Evolutionary conservation across 305 asterid genomes (phyloP), one percentile per base, ranked within the genome.

Genomic region (Fraxinus baroniana): DNA sequence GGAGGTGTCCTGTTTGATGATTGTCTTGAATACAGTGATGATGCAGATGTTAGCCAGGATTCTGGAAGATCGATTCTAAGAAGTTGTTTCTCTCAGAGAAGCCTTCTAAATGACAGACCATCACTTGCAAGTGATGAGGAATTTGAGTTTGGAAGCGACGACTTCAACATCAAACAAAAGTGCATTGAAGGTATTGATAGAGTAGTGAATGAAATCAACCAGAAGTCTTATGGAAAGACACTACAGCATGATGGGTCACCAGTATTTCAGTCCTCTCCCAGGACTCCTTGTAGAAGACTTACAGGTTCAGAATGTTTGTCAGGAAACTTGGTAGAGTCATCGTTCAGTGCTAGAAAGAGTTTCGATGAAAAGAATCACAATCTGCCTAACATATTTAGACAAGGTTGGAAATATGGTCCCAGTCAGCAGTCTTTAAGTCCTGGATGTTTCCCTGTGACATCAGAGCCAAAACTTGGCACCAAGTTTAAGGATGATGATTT

Each of bases 51-150:
- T 73, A 64, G 41, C 33, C 76, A 84, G 86, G 90, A 87, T 41
- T 75, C 77, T 3, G 77, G 73, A 84, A 90, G 82, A 85, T 86
- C 93, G 77, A 83, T 86, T 86, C 85, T 91, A 37, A 83, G 86
- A 84, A 84, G 88, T 88, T 90, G 90, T 87, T 91, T 87, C 78
- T 84, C 77, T 79, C 87, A 72, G 78, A 89, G 83, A 87, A 79
- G 83, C 87, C 85, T 88, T 81, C 78, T 77, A 82, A 86, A 49
- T 75, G 85, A 86, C 72, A 89, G 64, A 83, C 81, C 84, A 70
- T 78, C 90, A 81, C 82, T 85, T 79, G 74, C 89, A 37, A 68
- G 86, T 83, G 88, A 90, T 86, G 90, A 79, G 57, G 84, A 52
- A 68, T 81, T 87, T 83, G 86, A 84, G 83, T 81, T 81, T 77